phyloP scores from a whole-genome alignment of 2,329 filamentous ascomycete species.

The Botrytis paeoniae region DNA sequence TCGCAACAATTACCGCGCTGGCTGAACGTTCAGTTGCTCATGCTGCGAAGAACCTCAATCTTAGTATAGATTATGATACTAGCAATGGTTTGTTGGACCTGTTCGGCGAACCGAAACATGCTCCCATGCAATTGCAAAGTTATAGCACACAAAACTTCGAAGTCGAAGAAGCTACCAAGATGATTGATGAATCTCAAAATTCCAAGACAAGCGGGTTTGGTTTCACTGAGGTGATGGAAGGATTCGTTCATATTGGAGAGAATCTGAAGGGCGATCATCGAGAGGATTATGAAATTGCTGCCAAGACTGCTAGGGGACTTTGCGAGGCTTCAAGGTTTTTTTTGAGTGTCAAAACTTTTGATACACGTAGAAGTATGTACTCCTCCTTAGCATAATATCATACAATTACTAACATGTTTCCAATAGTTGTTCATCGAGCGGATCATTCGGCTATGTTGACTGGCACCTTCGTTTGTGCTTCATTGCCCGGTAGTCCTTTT shows the following conservation, averaged over 20 bases:
- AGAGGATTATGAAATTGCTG: conserved; percentile 53
- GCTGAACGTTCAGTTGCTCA: conserved; percentile 60
- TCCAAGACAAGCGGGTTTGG: conserved; percentile 49
- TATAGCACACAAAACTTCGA: conserved; percentile 29
- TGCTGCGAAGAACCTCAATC: conserved; percentile 43
- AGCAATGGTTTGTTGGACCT: conserved; percentile 52
- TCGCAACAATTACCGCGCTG: conserved; percentile 67
- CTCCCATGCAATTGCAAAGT: conserved; percentile 18
- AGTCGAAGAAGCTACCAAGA: conserved; percentile 43
- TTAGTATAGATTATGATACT: conserved; percentile 45
- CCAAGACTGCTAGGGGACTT: conserved; percentile 50
- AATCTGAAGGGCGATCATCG: conserved; percentile 45
- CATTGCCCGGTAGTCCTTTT: conserved; percentile 55
- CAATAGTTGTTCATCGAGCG: conserved; percentile 43
- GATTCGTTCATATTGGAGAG: conserved; percentile 52
- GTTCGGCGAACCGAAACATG: conserved; percentile 48
- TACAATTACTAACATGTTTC: not conserved
- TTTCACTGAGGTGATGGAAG: conserved; percentile 64
- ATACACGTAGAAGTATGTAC: conserved; percentile 45
- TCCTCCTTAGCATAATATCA: accelerated
- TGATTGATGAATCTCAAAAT: conserved; percentile 37
- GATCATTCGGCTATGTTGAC: conserved; percentile 54
- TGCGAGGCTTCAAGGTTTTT: conserved; percentile 58
- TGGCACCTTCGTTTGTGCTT: conserved; percentile 56
- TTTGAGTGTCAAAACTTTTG: conserved; percentile 55